Evolutionary conservation across 192 early-diverging fungal species (phyloP), one percentile per base, ranked within the genome.

Genomic region (Coemansia aciculifera): DNA sequence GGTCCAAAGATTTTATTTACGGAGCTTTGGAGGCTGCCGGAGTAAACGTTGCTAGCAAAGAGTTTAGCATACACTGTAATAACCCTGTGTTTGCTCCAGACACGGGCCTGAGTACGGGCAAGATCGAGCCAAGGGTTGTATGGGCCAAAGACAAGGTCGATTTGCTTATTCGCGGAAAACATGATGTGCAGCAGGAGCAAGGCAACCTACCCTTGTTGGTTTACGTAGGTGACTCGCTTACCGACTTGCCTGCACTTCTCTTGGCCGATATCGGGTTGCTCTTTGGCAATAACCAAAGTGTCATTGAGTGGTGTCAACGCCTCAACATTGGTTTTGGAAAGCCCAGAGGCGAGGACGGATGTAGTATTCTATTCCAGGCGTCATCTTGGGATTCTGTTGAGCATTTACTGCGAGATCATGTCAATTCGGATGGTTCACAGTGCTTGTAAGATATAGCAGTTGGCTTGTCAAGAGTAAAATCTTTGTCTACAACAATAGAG

Each of bases 161-260:
- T 1, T 54, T 38, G 31, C 49, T 82, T 3, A n/a, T 4, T n/a
- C 27, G 31, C 27, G 19, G 49, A 17, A 74, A 29, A 34, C 39
- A 46, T 2, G 39, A 60, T 8, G 21, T 48, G 12, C 37, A 62
- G 3, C 42, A 34, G 6, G 62, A 27, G 12, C 29, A 34, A 17
- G 56, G 40, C 12, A 24, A 5, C 13, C 23, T 42, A 15, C 62
- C 62, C 9, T 5, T 34, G 3, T 29, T 78, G n/a, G 73, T 74
- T 1, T 85, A 85, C 57, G 75, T 43, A 1, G 83, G 83, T 1
- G 78, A 85, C 39, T 80, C 78, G 42, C 67, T 78, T n/a, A 85
- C 75, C 13, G 83, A 85, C 66, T 62, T 85, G 17, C 75, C 73
- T 17, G 67, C 69, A 0, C 69, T 85, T 34, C 61, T 80, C 17